Evolutionary conservation across 2,329 filamentous ascomycete genomes (phyloP), one percentile per base, ranked within the genome.

Genomic region (Trichoderma breve): DNA sequence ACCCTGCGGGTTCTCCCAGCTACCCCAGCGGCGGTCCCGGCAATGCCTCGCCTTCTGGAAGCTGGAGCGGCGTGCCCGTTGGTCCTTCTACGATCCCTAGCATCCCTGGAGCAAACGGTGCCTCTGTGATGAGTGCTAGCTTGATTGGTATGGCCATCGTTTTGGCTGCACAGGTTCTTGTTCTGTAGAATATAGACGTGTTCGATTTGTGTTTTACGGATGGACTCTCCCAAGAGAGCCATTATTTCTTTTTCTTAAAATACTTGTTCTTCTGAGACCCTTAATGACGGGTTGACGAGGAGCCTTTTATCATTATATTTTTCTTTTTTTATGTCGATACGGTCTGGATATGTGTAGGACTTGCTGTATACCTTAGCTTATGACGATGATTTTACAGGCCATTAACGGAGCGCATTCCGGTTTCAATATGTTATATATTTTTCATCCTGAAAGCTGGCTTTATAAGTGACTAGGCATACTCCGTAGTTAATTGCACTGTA

Each of bases 31-130:
- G 72, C 36, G 66, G 72, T 51, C 43, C 72, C n/a, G 74, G 74
- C 26, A 73, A 70, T 9, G 74, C 74, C 34, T 67, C 73, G 30
- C 76, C 79, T 67, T 74, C 75, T 71, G 71, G 62, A 55, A 69
- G 71, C 71, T 68, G 61, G 71, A 71, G 72, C 43, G 51, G 58
- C 39, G 55, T 67, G 24, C 68, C 71, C 6, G 62, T 67, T 60
- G 70, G 61, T 6, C 70, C 73, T 26, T 74, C 74, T 18, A n/a
- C 73, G 11, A 26, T 62, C n/a, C 77, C 79, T 71, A 77, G 78
- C 75, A 76, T 79, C 64, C 81, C 82, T 74, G 81, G 83, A 75
- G 85, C 84, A 26, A 86, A 84, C 73, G 86, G 86, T 77, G 87
- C 86, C 72, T 79, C 80, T 24, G 75, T 73, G 18, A 57, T 80